Evolutionary conservation across 2,329 filamentous ascomycete genomes (phyloP), one percentile per base, ranked within the genome.

Genomic region (Pseudogymnoascus sp.): DNA sequence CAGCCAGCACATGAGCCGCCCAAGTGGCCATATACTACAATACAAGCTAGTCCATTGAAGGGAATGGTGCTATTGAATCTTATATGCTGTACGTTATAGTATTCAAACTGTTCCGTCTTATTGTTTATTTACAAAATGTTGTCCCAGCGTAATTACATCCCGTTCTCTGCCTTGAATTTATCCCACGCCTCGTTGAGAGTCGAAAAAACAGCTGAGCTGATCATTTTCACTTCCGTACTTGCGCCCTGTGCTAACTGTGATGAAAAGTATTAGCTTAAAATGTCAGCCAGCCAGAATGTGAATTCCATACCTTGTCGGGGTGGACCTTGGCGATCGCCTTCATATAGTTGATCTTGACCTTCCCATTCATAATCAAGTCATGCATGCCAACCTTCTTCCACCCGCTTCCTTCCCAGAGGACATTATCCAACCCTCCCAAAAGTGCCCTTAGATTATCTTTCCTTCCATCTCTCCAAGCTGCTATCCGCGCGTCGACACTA

Each of bases 321-420:
- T 99, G 95, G 69, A 95, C 95, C 82, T 97, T 98, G 10, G 89
- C 91, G 82, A 99, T 98, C 5, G 93, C 95, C 84, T 96, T 97
- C 95, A 99, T 98, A 74, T 99, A 99, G 65, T 90, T 82, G 67
- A 99, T 89, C 84, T 99, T 99, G 75, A 98, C 95, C 81, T 93
- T 96, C 69, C 90, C 92, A 35, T 92, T 87, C 82, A 96, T 84
- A 61, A 99, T 89, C 69, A 99, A 76, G 78, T 99, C 95, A 67
- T 93, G 89, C 85, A 99, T 86, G 33, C 91, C 92, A 63, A 98
- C 88, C 79, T 96, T 96, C 80, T 96, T 97, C 95, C 95, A 99
- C 3, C 91, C 92, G 66, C 91, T 91, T 43, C 88, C 88, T 67
- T 91, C 87, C 95, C 95, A 99, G 28, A 99, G 81, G 28, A 99